Evolutionary conservation across 2,329 filamentous ascomycete genomes (phyloP).

Genomic region (Aspergillus chevalieri): DNA sequence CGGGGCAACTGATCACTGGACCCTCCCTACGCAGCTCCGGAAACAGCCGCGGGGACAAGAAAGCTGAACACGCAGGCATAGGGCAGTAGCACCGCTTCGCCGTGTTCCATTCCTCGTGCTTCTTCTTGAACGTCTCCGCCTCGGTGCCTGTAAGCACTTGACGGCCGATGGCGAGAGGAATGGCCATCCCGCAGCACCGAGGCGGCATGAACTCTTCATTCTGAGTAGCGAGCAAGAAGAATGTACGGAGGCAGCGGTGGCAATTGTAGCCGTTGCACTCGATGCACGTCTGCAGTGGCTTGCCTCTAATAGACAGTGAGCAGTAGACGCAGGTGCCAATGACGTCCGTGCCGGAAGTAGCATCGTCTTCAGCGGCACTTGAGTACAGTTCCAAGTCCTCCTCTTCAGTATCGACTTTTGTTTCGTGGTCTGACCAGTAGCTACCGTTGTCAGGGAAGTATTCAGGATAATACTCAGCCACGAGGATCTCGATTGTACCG

Average conservation of each 20-base stretch:
- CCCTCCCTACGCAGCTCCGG: slow-evolving; percentile 14
- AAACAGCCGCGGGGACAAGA: slow-evolving; percentile 37
- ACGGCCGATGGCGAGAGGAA: slow-evolving; percentile 38
- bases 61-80: slow-evolving; percentile 42
- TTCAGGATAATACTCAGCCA: too few species aligned
- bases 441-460: too few species aligned
- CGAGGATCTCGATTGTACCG: too few species aligned
- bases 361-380: too few species aligned
- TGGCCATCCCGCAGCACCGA: slow-evolving; percentile 36
- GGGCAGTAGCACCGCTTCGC: slow-evolving; percentile 46
- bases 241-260: slow-evolving; percentile 14
- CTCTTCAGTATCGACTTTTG: too few species aligned
- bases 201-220: slow-evolving; percentile 41
- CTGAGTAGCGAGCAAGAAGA: slow-evolving; percentile 38
- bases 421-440: too few species aligned
- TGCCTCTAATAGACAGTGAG: too few species aligned
- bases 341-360: too few species aligned
- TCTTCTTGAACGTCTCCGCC: slow-evolving; percentile 33
- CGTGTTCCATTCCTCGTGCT: slow-evolving; percentile 45
- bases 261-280: slow-evolving; percentile 1
- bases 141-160: slow-evolving; percentile 32
- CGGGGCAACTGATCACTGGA: slow-evolving; percentile 30
- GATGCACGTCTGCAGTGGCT: neutral
- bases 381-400: too few species aligned
- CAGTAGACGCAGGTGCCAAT: too few species aligned